phyloP scores from a whole-genome alignment of 352 stramenopile species.

The Pythium pyrilobum region DNA sequence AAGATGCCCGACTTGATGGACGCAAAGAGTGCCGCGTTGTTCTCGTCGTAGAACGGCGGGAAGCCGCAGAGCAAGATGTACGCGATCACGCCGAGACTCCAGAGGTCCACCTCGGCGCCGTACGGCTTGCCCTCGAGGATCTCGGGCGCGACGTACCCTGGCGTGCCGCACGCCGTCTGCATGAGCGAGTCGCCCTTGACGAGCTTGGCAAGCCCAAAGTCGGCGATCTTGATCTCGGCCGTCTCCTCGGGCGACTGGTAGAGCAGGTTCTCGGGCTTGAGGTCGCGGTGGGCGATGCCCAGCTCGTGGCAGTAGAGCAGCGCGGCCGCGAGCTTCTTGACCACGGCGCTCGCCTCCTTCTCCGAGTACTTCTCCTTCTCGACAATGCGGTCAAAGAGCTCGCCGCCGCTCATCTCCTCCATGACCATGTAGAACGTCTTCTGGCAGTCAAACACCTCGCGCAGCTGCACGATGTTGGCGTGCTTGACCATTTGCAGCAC shows the following conservation, averaged over 20 bases:
- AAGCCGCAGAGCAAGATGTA: slow-evolving; percentile 94
- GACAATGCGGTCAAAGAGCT: slow-evolving; percentile 92
- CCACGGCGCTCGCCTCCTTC: slow-evolving; percentile 74
- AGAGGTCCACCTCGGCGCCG: slow-evolving; percentile 93
- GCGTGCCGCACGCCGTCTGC: slow-evolving; percentile 94
- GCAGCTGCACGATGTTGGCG: slow-evolving; percentile 84
- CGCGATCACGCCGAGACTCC: slow-evolving; percentile 95
- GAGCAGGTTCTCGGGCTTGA: slow-evolving; percentile 89
- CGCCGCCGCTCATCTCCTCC: slow-evolving; percentile 87
- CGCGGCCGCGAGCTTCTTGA: slow-evolving; percentile 81
- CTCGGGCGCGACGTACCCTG: slow-evolving; percentile 95
- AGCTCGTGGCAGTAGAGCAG: slow-evolving; percentile 86
- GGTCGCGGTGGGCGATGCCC: slow-evolving; percentile 88
- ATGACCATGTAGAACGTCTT: slow-evolving; percentile 93
- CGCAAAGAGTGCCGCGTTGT: slow-evolving; percentile 86
- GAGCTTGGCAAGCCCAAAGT: slow-evolving; percentile 90
- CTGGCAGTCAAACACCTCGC: slow-evolving; percentile 84
- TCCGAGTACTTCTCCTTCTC: slow-evolving; percentile 91
- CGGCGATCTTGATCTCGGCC: slow-evolving; percentile 92
- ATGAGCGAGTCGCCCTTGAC: slow-evolving; percentile 92
- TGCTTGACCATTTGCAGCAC: slow-evolving; percentile 82
- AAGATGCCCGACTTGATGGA: slow-evolving; percentile 88
- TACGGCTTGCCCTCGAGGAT: slow-evolving; percentile 93
- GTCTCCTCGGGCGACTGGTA: slow-evolving; percentile 85
- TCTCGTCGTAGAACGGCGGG: slow-evolving; percentile 95